A percentile compares a stretch with the other conserved stretches of the same genome.
These are phyloP conservation scores for Termitomyces sp. DNA, from an alignment of 768 basidiomycete species.

Conservation along the genomic window DNA sequence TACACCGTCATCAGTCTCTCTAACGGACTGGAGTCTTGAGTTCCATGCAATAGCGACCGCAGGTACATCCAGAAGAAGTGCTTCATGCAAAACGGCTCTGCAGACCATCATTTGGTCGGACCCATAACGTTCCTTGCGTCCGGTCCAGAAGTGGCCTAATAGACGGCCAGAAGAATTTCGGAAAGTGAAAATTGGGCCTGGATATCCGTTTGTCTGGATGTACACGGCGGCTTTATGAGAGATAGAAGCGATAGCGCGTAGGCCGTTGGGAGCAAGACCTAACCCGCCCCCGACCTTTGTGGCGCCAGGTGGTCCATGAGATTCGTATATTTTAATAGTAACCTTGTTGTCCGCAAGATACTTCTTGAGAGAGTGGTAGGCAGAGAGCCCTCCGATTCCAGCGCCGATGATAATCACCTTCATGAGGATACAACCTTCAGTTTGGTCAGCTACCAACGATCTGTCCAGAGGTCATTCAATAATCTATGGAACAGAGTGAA, in stretches of 20 bases:
- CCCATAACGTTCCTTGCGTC: constrained; percentile 26
- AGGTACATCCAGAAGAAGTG: constrained; percentile 23
- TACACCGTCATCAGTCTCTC: constrained; percentile 22
- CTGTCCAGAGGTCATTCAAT: neutral
- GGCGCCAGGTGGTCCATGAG: constrained; percentile 24
- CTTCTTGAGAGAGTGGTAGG: constrained; percentile 28
- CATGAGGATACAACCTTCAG: constrained; percentile 12
- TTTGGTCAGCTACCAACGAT: neutral
- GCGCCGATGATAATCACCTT: constrained; percentile 31
- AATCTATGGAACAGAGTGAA: constrained; percentile 12
- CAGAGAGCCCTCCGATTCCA: constrained; percentile 28
- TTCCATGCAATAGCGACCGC: constrained; percentile 26
- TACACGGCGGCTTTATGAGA: constrained; percentile 24
- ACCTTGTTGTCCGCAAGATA: constrained; percentile 16
- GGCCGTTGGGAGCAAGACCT: constrained; percentile 34
- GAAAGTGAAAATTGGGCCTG: constrained; percentile 8
- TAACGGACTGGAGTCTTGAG: constrained; percentile 21
- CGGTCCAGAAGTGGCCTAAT: constrained; percentile 25
- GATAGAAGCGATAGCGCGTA: constrained; percentile 28
- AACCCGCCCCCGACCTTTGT: constrained; percentile 30
- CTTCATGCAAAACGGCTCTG: constrained; percentile 29
- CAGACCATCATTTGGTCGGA: constrained; percentile 28
- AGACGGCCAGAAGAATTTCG: constrained; percentile 28
- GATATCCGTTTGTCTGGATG: constrained; percentile 19
- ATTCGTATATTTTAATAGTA: constrained; percentile 26